Evolutionary conservation across 2,329 filamentous ascomycete genomes (phyloP).

Genomic region (Phialophora tarda): DNA sequence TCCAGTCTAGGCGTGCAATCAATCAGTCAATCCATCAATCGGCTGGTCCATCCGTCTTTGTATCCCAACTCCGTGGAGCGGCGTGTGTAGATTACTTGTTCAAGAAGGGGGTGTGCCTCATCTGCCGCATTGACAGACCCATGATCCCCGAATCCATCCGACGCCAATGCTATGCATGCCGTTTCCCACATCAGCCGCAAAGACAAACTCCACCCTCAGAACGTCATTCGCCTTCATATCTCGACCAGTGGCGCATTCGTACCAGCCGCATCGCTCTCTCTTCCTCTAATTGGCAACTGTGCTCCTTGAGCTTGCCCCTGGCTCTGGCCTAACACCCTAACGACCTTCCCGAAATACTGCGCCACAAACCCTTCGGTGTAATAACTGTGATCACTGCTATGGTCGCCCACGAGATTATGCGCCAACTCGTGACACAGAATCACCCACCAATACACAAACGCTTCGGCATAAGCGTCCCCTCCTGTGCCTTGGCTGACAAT

Average conservation of each 20-base stretch:
- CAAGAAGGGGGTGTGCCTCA: too few relatives aligned
- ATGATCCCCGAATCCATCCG: background rate
- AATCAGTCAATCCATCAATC: too few relatives aligned
- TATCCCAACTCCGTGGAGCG: too few relatives aligned
- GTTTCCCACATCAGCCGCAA: too few relatives aligned
- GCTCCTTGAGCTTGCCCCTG: background rate
- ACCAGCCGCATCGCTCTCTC: background rate
- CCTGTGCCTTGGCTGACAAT: conserved; percentile 45
- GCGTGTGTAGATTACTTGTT: too few relatives aligned
- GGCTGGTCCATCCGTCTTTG: too few relatives aligned
- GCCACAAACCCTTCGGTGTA: conserved; percentile 62
- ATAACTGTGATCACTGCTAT: conserved; percentile 79
- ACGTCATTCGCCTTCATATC: conserved; percentile 13
- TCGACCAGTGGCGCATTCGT: conserved; percentile 19
- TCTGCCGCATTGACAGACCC: too few relatives aligned
- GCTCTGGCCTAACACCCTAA: conserved; percentile 26
- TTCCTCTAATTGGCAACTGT: background rate
- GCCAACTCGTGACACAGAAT: conserved; percentile 95
- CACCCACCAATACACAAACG: conserved; percentile 88
- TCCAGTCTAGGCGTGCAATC: too few relatives aligned
- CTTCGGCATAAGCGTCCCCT: conserved; percentile 65
- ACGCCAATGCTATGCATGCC: conserved; percentile 8
- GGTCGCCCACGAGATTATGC: conserved; percentile 83
- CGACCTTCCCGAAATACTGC: conserved; percentile 38
- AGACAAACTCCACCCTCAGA: background rate